Evolutionary conservation across 2,329 filamentous ascomycete species (phyloP), one percentile per base, ranked within the genome.

Genomic region (Diaporthe sp.): DNA sequence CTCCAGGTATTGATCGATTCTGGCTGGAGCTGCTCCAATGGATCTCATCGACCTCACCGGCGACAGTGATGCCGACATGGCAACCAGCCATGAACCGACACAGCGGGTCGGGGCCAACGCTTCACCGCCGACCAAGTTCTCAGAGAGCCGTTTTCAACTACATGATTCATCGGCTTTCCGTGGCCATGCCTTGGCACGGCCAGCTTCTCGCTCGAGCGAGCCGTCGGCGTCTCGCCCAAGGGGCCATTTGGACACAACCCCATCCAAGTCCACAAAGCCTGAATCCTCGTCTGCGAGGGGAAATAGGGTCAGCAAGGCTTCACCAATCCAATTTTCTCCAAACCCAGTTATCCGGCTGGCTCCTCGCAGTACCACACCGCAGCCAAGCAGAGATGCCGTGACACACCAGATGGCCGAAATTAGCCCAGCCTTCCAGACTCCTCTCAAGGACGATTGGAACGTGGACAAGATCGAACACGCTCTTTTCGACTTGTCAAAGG

Each of bases 391-490:
- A 58, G 58, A 61, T 51, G 53, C 58, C 49, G 74, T 25, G 58
- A 69, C 76, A 19, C 46, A 37, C 57, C 46, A 46, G 68, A 19
- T 12, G 79, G 28, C 17, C 13, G 31, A 25, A 19, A 58, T 79
- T 73, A 83, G 81, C 6, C 81, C 82, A 4, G 82, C 79, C 74
- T 77, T 72, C 46, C 81, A 82, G 57, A 84, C 83, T 13, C 82
- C 83, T 5, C 82, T 80, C 61, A 81, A 81, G 68, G 57, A 74
- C 4, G 85, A 86, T 3, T 89, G 87, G 86, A 86, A 86, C 3
- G 79, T 86, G 25, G 82, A 84, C 2, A 84, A 85, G 72, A 82
- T 90, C n/a, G 85, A 85, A 46, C 77, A 80, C 7, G 81, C 82
- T 8, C 82, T 91, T 39, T 82, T 80, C 12, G 76, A 81, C 2